A percentile compares a stretch with the other conserved stretches of the same genome.
Evolutionary conservation across 768 basidiomycete species (phyloP).

Genomic region (Lactarius sanguifluus): DNA sequence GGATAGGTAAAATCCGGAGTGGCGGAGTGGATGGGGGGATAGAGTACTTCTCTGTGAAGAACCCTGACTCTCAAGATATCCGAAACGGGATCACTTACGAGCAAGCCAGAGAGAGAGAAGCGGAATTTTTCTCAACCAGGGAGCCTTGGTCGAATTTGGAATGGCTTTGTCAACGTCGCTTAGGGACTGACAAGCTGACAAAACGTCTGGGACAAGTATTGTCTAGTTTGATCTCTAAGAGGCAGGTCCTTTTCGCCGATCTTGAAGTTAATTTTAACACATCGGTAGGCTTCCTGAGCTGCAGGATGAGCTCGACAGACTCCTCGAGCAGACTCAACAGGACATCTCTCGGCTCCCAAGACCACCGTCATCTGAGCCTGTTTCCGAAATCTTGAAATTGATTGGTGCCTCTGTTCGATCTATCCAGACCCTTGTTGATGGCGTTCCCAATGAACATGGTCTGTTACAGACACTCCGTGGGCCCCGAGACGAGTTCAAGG

Average conservation of each 20-base stretch:
- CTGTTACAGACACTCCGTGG: slow-evolving; percentile 54
- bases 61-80: slow-evolving; percentile 26
- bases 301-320: slow-evolving; percentile 50
- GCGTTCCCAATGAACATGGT: slow-evolving; percentile 49
- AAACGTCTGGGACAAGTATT: slow-evolving; percentile 20
- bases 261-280: not conserved
- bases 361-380: slow-evolving; percentile 54
- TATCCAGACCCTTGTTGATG: slow-evolving; percentile 47
- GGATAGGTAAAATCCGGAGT: slow-evolving; percentile 19
- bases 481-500: slow-evolving; percentile 47
- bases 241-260: slow-evolving; percentile 5
- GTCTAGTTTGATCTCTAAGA: slow-evolving; percentile 21
- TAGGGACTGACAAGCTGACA: slow-evolving; percentile 27
- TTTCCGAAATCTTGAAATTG: slow-evolving; percentile 49
- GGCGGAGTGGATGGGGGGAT: not conserved
- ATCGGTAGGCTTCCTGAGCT: slow-evolving; percentile 58
- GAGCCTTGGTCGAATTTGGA: slow-evolving; percentile 25
- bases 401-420: slow-evolving; percentile 47
- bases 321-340: slow-evolving; percentile 40
- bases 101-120: slow-evolving; percentile 20
- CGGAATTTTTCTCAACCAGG: slow-evolving; percentile 14
- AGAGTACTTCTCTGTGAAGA: slow-evolving; percentile 28
- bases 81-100: slow-evolving; percentile 26
- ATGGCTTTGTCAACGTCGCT: slow-evolving; percentile 16
- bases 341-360: slow-evolving; percentile 41